Conservation (phyloP, 2,329 filamentous ascomycete genomes). For the Alternaria sp. region DNA sequence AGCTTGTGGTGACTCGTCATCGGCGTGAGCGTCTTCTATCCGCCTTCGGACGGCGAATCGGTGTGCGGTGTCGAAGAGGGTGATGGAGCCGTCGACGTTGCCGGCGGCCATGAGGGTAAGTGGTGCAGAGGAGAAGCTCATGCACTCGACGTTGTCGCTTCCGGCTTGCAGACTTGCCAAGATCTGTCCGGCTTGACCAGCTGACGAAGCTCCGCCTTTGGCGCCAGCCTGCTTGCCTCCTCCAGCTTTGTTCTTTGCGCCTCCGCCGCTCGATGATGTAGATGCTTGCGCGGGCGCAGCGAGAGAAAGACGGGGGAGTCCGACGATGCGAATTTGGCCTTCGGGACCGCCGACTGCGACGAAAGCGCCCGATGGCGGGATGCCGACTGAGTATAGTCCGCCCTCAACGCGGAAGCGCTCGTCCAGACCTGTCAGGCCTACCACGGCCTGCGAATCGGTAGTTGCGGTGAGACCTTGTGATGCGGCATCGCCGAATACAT, state of each 20-base stretch:
- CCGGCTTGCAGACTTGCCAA: slow-evolving; percentile 85
- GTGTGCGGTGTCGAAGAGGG: slow-evolving; percentile 83
- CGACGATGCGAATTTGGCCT: slow-evolving; percentile 83
- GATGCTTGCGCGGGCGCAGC: slow-evolving; percentile 40
- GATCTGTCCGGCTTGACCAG: slow-evolving; percentile 70
- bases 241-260: slow-evolving; percentile 57
- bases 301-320: slow-evolving; percentile 70
- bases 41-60: slow-evolving; percentile 85
- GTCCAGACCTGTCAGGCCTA: slow-evolving; percentile 79
- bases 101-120: slow-evolving; percentile 67
- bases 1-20: slow-evolving; percentile 74
- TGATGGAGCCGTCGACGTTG: slow-evolving; percentile 73
- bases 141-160: slow-evolving; percentile 78
- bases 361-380: slow-evolving; percentile 79
- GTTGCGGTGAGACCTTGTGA: slow-evolving; percentile 65
- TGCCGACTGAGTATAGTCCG: slow-evolving; percentile 84
- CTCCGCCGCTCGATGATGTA: slow-evolving; percentile 52
- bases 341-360: slow-evolving; percentile 87
- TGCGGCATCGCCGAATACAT: slow-evolving; percentile 81
- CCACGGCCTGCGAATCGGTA: slow-evolving; percentile 67
- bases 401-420: slow-evolving; percentile 92
- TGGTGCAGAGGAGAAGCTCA: slow-evolving; percentile 67
- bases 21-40: slow-evolving; percentile 80
- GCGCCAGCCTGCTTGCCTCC: slow-evolving; percentile 53
- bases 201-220: slow-evolving; percentile 43